Evolutionary conservation across 1,284 basidiomycete genomes (phyloP).

Genomic region (Flammula alnicola): DNA sequence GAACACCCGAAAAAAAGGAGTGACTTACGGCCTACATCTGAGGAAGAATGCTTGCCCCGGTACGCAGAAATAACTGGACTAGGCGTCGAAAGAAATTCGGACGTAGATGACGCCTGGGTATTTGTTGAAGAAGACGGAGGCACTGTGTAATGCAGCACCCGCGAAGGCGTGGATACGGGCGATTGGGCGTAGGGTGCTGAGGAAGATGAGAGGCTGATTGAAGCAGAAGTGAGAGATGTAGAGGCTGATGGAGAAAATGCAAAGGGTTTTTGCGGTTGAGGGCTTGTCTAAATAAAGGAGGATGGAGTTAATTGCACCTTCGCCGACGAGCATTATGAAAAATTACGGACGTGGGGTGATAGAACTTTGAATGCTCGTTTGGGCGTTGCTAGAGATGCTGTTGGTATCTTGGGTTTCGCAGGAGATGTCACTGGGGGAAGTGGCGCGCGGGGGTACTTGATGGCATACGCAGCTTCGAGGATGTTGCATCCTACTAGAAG

Average conservation of each 20-base stretch:
- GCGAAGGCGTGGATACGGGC: conserved; percentile 55
- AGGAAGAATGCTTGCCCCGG: conserved; percentile 39
- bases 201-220: conserved; percentile 20
- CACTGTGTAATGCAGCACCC: conserved; percentile 45
- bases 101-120: conserved; percentile 38
- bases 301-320: background rate
- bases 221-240: conserved; percentile 20
- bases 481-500: conserved; percentile 53
- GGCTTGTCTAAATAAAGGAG: conserved; percentile 44
- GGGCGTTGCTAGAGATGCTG: conserved; percentile 41
- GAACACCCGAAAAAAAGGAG: background rate
- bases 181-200: conserved; percentile 46
- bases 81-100: conserved; percentile 45
- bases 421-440: conserved; percentile 43
- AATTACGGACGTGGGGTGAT: conserved; percentile 52
- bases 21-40: conserved; percentile 41
- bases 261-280: conserved; percentile 60
- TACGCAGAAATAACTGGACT: conserved; percentile 47
- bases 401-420: conserved; percentile 40
- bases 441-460: conserved; percentile 55
- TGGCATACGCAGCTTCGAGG: conserved; percentile 52
- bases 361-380: conserved; percentile 41
- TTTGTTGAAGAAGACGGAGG: conserved; percentile 41
- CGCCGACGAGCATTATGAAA: background rate
- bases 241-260: conserved; percentile 38